Evolutionary conservation across 306 rosid species (phyloP).

Genomic region (Fragaria iinumae): DNA sequence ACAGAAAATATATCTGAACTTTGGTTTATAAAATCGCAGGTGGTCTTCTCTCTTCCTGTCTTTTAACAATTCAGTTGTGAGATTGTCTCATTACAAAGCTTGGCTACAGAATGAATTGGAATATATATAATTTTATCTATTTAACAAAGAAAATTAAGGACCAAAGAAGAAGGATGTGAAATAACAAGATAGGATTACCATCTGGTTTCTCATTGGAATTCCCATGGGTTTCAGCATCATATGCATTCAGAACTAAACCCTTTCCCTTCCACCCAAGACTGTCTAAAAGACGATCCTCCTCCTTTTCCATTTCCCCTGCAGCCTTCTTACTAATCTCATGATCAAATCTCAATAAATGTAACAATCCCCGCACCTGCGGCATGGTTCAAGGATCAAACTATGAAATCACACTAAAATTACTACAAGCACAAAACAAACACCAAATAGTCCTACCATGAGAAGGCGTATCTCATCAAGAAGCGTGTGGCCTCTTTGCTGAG

Average conservation of each 20-base stretch:
- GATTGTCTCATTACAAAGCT: constrained; percentile 40
- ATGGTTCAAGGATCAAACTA: not conserved
- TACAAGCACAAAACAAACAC: not conserved
- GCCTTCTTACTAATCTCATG: constrained; percentile 87
- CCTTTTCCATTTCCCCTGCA: constrained; percentile 86
- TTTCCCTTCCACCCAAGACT: constrained; percentile 89
- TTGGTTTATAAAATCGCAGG: constrained; percentile 79
- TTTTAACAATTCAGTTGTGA: constrained; percentile 66
- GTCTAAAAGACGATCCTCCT: constrained; percentile 70
- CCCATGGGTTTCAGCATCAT: constrained; percentile 43
- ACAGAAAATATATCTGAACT: constrained; percentile 85
- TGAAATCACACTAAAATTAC: not conserved
- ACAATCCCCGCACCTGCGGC: constrained; percentile 79
- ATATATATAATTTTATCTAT: not conserved
- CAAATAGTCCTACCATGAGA: constrained; percentile 59
- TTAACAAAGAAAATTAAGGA: not conserved
- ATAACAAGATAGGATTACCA: constrained; percentile 36
- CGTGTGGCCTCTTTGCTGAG: constrained; percentile 82
- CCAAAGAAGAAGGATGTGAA: constrained; percentile 4
- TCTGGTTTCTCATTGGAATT: constrained; percentile 38
- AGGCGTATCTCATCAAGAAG: constrained; percentile 86
- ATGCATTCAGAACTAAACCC: constrained; percentile 47
- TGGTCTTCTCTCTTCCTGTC: constrained; percentile 89
- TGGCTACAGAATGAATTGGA: constrained; percentile 19
- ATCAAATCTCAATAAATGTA: constrained; percentile 87